Evolutionary conservation across 345 rosid genomes (phyloP), one percentile per base, ranked within the genome.

Genomic region (Lagerstroemia speciosa): DNA sequence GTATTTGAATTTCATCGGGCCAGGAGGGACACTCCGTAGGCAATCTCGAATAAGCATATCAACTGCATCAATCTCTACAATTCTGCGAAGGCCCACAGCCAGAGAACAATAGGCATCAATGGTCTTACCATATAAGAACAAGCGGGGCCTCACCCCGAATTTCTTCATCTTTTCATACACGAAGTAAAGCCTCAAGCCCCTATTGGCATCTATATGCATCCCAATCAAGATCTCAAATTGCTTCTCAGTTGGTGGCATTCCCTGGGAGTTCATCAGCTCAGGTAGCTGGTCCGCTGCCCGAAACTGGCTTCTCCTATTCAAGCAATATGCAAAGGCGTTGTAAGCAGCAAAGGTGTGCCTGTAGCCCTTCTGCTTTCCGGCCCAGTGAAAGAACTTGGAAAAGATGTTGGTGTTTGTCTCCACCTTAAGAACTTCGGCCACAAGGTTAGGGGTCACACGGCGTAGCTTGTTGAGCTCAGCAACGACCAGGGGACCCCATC

Each of bases 371-470:
- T 93, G 97, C 78, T 88, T 91, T 52, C 96, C 97, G 8, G 95
- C 96, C 97, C 98, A 91, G 69, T 81, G 89, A 73, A 93, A 93
- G 86, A 91, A 87, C 79, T 87, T 89, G n/a, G 98, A 72, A 32
- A 91, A 92, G 3, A 87, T 32, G 1, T 72, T 72, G 38, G 96
- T 83, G 74, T 82, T 69, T 52, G 66, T 82, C 5, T 86, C 90
- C 46, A 75, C 71, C 71, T 86, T 93, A 58, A 93, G 76, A 37
- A 93, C 96, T 76, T 93, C 97, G 0, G 96, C 82, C 52, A 93
- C 95, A 7, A 84, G 87, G 41, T 80, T 73, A 6, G 97, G 86
- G 31, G 95, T 93, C 46, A 93, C 89, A 24, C 97, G 89, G 31
- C 96, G 99, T 70, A 93, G 99, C 75, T 93, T 91, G 61, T 65